These are phyloP conservation scores for Huntiella moniliformis DNA, from an alignment of 2,329 filamentous ascomycete species.

Conservation along the genomic window DNA sequence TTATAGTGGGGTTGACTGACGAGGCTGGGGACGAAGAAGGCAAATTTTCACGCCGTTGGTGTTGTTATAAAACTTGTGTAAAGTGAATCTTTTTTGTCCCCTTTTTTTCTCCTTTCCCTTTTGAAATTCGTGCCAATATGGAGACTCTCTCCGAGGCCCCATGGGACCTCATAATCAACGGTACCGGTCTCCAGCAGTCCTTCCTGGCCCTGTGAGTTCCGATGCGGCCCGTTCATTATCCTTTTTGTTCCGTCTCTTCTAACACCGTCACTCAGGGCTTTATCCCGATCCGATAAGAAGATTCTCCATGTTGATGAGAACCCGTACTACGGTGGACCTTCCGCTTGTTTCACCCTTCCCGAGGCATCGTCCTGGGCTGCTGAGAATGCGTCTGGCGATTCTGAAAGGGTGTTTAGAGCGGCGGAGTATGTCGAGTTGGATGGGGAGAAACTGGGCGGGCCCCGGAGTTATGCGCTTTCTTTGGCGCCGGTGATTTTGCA, in stretches of 20 bases:
- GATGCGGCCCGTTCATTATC: conserved; percentile 9
- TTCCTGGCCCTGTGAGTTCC: conserved; percentile 55
- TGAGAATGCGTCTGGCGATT: conserved; percentile 16
- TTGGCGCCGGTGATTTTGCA: conserved; percentile 78
- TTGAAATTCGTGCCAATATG: conserved; percentile 28
- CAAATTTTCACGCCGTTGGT: not conserved
- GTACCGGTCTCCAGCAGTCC: conserved; percentile 61
- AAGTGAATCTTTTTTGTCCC: not conserved
- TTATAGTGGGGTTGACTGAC: conserved; percentile 1
- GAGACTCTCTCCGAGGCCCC: conserved; percentile 54
- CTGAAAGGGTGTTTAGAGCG: conserved; percentile 19
- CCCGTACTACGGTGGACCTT: conserved; percentile 69
- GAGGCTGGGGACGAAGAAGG: conserved; percentile 5
- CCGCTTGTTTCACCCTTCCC: conserved; percentile 69
- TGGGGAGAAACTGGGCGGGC: conserved; percentile 23
- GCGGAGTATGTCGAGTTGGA: conserved; percentile 20
- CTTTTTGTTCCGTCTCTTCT: conserved; percentile 19
- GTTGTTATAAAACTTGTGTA: not conserved
- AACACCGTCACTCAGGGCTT: conserved; percentile 40
- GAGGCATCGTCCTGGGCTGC: conserved; percentile 56
- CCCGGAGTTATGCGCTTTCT: conserved; percentile 64
- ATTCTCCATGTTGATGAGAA: conserved; percentile 79
- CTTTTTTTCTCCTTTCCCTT: not conserved
- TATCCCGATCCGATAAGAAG: conserved; percentile 82
- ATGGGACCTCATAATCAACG: conserved; percentile 66